These are phyloP conservation scores for Claviceps digitariae DNA, from an alignment of 2,329 filamentous ascomycete species.

Conservation along the genomic window DNA sequence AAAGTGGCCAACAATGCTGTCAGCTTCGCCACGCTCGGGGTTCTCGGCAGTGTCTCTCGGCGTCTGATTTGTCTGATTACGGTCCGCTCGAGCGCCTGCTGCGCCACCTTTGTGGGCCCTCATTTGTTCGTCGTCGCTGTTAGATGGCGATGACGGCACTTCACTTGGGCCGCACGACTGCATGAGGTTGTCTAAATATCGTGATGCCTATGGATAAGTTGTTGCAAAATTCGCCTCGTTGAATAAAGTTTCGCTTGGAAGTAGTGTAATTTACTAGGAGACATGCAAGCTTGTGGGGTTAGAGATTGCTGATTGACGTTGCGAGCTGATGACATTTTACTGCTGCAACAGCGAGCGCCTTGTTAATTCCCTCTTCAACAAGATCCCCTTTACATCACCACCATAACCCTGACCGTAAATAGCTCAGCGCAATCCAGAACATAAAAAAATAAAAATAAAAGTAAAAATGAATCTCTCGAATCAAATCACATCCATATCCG, in stretches of 20 bases:
- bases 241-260: too few species aligned
- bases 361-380: too few species aligned
- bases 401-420: neutral
- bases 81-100: slow-evolving; percentile 8
- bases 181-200: neutral
- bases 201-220: too few species aligned
- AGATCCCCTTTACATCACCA: too few species aligned
- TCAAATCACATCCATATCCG: neutral
- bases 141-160: neutral
- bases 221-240: too few species aligned
- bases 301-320: too few species aligned
- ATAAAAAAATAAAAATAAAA: too few species aligned
- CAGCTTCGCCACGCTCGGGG: slow-evolving; percentile 3
- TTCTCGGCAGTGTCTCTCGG: slow-evolving; percentile 1
- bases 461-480: neutral
- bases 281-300: too few species aligned
- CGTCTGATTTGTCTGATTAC: neutral
- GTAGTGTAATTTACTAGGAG: too few species aligned
- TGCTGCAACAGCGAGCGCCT: too few species aligned
- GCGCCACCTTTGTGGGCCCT: slow-evolving; percentile 20
- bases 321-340: too few species aligned
- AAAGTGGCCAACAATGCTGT: slow-evolving; percentile 5
- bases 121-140: neutral
- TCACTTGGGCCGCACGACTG: neutral
- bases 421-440: neutral